A percentile compares a stretch with the other conserved stretches of the same genome.
Conservation (phyloP, 176 grass and related monocot genomes). For the Echinochloa phyllopogon region DNA sequence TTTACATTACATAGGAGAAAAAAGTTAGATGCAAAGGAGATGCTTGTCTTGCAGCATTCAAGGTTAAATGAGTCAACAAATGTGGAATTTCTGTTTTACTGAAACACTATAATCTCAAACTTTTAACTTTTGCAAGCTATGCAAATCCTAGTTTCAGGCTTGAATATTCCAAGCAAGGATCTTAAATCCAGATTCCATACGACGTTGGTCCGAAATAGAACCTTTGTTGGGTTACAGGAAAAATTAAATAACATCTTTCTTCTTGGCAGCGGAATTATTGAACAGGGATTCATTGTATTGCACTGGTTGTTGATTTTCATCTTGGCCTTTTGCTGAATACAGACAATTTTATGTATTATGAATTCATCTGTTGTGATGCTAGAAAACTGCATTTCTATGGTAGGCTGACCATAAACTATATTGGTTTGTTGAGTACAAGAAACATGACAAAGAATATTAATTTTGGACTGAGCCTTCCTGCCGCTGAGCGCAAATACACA, state of each 20-base stretch:
- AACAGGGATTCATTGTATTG: neutral
- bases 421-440: neutral
- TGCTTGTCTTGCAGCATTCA: neutral
- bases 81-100: neutral
- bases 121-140: neutral
- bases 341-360: neutral
- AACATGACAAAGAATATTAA: neutral
- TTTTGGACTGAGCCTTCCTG: neutral
- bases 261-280: neutral
- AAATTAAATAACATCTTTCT: neutral
- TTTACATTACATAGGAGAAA: neutral
- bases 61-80: neutral
- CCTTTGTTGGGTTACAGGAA: neutral
- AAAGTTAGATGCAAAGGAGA: neutral
- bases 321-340: neutral
- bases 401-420: neutral
- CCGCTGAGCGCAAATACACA: neutral
- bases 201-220: neutral
- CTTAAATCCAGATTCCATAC: neutral
- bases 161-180: neutral
- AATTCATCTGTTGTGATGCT: neutral
- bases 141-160: neutral
- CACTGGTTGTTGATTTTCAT: neutral
- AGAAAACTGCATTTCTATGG: neutral
- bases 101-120: neutral